phyloP scores from a whole-genome alignment of 192 early-diverging fungal species.

The Entomortierella chlamydospora region DNA sequence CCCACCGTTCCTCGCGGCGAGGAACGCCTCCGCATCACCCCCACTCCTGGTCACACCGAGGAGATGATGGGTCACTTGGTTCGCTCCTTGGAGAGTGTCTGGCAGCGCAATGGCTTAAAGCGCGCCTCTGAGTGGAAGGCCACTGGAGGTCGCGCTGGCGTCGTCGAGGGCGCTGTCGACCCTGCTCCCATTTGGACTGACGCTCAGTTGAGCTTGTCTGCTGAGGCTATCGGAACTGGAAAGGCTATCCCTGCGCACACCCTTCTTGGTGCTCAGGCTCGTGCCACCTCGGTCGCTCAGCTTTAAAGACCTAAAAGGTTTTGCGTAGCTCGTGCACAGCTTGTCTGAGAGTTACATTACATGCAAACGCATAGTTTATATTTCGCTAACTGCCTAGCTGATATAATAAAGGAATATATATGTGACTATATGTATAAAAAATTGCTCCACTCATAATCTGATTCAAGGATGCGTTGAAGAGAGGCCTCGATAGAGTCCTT shows the following conservation, averaged over 20 bases:
- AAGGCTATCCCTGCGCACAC: not conserved
- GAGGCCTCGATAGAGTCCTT: conserved; percentile 5
- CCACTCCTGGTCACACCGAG: conserved; percentile 91
- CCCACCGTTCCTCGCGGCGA: conserved; percentile 95
- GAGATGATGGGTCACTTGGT: conserved; percentile 89
- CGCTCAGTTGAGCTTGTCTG: conserved; percentile 56
- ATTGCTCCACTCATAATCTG: no score
- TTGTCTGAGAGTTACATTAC: no score
- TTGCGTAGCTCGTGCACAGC: not conserved
- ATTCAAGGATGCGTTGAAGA: not conserved
- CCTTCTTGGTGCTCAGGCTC: not conserved
- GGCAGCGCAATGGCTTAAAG: conserved; percentile 88
- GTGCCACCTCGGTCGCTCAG: conserved; percentile 19
- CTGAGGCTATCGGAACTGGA: conserved; percentile 9
- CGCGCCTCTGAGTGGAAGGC: conserved; percentile 87
- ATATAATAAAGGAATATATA: no score
- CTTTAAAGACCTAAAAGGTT: conserved; percentile 2
- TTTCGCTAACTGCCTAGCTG: no score
- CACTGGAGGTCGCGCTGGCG: conserved; percentile 89
- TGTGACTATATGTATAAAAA: no score
- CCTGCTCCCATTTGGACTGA: conserved; percentile 70
- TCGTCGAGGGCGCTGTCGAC: conserved; percentile 71
- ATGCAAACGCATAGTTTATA: no score
- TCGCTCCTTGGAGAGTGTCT: conserved; percentile 84
- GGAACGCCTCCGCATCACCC: conserved; percentile 98